Base-by-base conservation (phyloP, 1,139 yeast species). In the Saccharomycopsis phalli region DNA sequence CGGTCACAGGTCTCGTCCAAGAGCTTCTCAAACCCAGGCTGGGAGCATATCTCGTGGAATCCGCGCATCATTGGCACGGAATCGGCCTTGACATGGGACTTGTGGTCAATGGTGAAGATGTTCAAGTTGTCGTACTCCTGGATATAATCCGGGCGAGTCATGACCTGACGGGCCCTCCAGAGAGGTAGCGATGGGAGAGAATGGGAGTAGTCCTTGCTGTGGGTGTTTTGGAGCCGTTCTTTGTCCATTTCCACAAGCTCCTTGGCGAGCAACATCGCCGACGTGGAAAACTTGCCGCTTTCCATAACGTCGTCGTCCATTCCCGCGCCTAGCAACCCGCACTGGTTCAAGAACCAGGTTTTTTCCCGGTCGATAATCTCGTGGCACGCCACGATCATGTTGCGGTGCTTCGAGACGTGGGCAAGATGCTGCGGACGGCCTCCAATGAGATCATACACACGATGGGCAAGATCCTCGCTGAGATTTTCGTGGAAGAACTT, bases 291-390 rank as follows among this genome's bases (percentile, higher is more conserved):
- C 56, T 83, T 83, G 4, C 94, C 94, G 48, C 74, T 70, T 48
- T 81, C 93, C 82, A 82, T 81, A 4, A 83, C 94, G 59, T 83
- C 94, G 53, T 83, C 94, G 56, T 83, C 94, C 94, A 83, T 82
- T 19, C 67, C 75, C 50, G 68, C 68, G 2, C 94, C 94, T 6
- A 83, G 58, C 13, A 83, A 62, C 0, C 87, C 93, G 60, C 94
- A 82, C 51, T 82, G 87, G 53, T 82, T 83, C 45, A 83, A 63
- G 49, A 82, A 80, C 94, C 94, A 83, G 0, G 88, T 81, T 55
- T 81, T 81, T 50, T 83, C 94, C 14, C 81, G 65, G 53, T 82
- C 93, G 46, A 83, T 81, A 27, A 83, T 66, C 49, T 68, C 70
- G 50, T 81, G 81, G 48, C 84, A 77, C 0, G 88, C 87, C 27